Conservation (phyloP, 176 grass and related monocot genomes). For the Carex myosuroides region DNA sequence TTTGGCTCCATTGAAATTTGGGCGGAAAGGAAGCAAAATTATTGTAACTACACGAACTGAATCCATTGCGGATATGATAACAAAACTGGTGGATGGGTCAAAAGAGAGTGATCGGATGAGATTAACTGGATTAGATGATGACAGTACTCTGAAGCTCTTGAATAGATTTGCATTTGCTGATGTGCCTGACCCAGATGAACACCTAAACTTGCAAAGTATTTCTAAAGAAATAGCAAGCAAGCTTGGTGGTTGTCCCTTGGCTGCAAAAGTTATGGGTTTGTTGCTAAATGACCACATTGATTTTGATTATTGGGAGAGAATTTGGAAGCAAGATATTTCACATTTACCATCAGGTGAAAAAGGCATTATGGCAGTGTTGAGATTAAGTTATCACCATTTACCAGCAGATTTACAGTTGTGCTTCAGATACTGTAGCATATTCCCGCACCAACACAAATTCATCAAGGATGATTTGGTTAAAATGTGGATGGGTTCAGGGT, state of each 20-base stretch:
- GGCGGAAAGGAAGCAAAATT: conserved; percentile 24
- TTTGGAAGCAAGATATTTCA: conserved; percentile 23
- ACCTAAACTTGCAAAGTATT: neutral
- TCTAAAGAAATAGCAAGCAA: conserved; percentile 14
- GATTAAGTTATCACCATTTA: conserved; percentile 29
- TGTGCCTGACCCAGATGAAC: neutral
- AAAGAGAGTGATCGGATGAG: conserved; percentile 9
- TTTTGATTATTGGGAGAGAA: conserved; percentile 9
- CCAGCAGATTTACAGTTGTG: conserved; percentile 16
- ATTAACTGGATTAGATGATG: conserved; percentile 18
- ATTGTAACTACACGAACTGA: conserved; percentile 28
- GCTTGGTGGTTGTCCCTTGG: conserved; percentile 16
- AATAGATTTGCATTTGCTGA: conserved; percentile 26
- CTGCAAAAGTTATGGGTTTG: conserved; percentile 26
- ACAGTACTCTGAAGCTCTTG: neutral
- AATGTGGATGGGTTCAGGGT: conserved; percentile 26
- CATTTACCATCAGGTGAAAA: conserved; percentile 7
- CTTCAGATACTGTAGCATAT: conserved; percentile 29
- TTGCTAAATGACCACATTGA: conserved; percentile 2
- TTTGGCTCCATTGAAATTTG: conserved; percentile 25
- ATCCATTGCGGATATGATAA: conserved; percentile 16
- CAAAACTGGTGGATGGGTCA: conserved; percentile 2
- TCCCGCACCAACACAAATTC: conserved; percentile 16
- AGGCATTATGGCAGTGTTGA: conserved; percentile 19
- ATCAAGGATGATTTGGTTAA: conserved; percentile 20